Evolutionary conservation across 176 grass and related monocot species (phyloP).

Genomic region (Oryza nivara): DNA sequence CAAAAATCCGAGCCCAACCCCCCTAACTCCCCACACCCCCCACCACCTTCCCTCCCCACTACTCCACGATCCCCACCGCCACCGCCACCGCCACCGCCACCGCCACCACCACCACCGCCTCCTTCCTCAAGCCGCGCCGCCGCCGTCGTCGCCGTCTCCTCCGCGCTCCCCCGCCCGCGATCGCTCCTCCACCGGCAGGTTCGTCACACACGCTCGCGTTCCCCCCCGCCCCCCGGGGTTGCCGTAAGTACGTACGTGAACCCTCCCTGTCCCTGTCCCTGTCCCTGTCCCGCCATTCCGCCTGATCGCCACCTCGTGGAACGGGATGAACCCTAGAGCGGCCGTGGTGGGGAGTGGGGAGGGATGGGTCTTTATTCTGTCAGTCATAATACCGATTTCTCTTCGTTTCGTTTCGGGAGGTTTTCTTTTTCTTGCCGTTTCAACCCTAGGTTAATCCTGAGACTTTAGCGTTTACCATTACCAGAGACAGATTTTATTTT

Average conservation of each 20-base stretch:
- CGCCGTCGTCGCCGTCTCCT: neutral
- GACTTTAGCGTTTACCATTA: neutral
- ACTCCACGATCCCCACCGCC: neutral
- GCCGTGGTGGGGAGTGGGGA: neutral
- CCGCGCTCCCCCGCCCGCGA: no score
- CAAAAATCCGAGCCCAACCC: neutral
- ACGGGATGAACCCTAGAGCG: neutral
- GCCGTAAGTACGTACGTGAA: neutral
- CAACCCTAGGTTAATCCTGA: neutral
- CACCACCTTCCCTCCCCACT: no score
- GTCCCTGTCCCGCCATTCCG: neutral
- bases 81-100: neutral
- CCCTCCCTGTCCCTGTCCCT: neutral
- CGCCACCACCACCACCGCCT: no score
- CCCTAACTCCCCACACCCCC: no score
- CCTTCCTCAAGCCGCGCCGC: neutral
- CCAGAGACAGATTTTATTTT: neutral
- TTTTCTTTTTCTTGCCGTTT: neutral
- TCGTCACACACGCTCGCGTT: neutral
- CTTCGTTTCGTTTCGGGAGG: neutral
- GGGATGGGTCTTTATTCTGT: no score
- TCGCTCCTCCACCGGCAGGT: neutral
- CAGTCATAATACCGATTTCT: neutral
- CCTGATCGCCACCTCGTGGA: neutral
- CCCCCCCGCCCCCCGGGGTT: no score